Evolutionary conservation across 1,139 yeast species (phyloP), one percentile per base, ranked within the genome.

Genomic region (Sugiyamaella novakii): DNA sequence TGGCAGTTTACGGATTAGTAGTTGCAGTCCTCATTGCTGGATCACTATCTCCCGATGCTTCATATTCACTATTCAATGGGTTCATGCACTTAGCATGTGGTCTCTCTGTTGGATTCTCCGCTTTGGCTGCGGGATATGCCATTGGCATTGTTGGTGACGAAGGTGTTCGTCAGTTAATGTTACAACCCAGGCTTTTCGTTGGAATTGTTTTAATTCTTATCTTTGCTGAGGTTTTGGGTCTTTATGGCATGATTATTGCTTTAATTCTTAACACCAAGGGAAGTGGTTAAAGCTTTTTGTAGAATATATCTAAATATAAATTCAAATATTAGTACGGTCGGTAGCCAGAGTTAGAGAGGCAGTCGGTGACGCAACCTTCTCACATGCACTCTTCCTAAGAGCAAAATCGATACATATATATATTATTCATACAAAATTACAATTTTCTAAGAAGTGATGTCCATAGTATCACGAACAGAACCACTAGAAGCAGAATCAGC

Each of bases 141-240:
- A 92, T 92, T 74, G 99, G 99, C 59, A 89, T 92, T 57, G 99
- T 92, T 47, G 99, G 99, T 59, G 98, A 92, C 68, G 98, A 91
- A 60, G 98, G 98, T 67, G 98, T 92, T 48, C 84, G 98, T 69
- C 95, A 91, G 65, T 83, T 84, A 60, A 92, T 91, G 81, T 96
- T 88, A 21, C 27, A 39, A 12, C 97, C 97, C 58, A 82, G 97
- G 71, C 78, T 92, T 60, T 92, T 92, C 71, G 98, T 92, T 54
- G 96, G 96, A 53, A 78, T 78, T 65, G 56, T 60, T 29, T 52
- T 59, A 50, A 92, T 92, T 68, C 83, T 92, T 69, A 92, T 92
- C 84, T 92, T 92, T 71, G 96, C 98, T 43, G 98, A 92, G 77
- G 98, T 92, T 54, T 78, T 92, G 73, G 98, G 98, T 55, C 80